A percentile compares a stretch with the other conserved stretches of the same genome.
These are phyloP conservation scores for Cercophora newfieldiana DNA, from an alignment of 495 filamentous ascomycete genomes.

Conservation along the genomic window DNA sequence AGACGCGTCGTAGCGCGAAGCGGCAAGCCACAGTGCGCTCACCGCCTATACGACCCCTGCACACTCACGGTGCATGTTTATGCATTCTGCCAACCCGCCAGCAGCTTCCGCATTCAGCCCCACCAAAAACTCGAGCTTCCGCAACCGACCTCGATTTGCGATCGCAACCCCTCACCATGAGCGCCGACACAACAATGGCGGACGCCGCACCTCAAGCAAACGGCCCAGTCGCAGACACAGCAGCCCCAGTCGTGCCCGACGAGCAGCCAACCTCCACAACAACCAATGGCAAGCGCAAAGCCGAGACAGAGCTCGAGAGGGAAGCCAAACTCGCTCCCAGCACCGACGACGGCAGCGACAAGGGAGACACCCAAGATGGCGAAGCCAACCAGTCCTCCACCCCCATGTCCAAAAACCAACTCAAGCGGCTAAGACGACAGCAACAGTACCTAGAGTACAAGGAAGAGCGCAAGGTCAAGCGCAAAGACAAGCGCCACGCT, in stretches of 20 bases:
- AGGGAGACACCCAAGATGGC: not conserved
- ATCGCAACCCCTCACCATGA: not conserved
- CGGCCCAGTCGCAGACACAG: no score
- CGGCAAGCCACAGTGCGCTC: not conserved
- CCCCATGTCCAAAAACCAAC: slow-evolving; percentile 73
- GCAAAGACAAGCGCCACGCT: slow-evolving; percentile 68
- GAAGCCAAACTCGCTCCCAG: slow-evolving; percentile 15
- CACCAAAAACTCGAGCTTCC: slow-evolving; percentile 10
- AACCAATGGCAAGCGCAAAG: slow-evolving; percentile 34
- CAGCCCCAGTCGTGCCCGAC: not conserved
- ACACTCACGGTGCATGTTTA: not conserved
- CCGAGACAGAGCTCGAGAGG: slow-evolving; percentile 29
- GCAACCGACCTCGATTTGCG: not conserved
- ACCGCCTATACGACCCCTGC: not conserved
- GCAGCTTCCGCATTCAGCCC: slow-evolving; percentile 5
- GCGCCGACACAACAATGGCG: not conserved
- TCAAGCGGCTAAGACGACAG: slow-evolving; percentile 68
- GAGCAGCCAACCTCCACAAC: not conserved
- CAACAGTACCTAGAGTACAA: slow-evolving; percentile 68
- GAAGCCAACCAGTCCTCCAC: slow-evolving; percentile 4
- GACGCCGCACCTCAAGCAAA: not conserved
- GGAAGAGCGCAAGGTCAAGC: slow-evolving; percentile 65
- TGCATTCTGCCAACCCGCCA: not conserved
- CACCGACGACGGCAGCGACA: slow-evolving; percentile 6
- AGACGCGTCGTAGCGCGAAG: slow-evolving; percentile 23